Percentiles rank a stretch among this genome's conserved stretches.
These are phyloP conservation scores for Kodamaea nitidulidarum DNA, from an alignment of 805 yeast genomes.

Conservation along the genomic window DNA sequence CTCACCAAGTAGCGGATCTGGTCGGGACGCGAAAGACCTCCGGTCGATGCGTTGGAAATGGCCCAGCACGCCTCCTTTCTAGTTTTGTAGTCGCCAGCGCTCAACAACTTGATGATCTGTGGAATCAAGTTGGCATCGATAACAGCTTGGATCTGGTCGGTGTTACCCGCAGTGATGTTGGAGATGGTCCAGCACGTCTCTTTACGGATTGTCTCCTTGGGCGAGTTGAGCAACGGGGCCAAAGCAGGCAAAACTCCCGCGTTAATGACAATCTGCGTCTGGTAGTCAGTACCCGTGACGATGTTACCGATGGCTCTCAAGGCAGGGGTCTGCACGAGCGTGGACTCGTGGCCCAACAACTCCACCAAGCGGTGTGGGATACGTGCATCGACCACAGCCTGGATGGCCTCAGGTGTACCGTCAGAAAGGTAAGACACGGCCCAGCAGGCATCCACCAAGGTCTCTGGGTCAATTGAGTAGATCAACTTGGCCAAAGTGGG, in stretches of 20 bases:
- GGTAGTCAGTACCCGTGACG: slow-evolving; percentile 94
- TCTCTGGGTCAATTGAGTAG: slow-evolving; percentile 87
- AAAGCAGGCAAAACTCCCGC: slow-evolving; percentile 87
- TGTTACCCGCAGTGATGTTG: slow-evolving; percentile 95
- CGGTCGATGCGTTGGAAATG: slow-evolving; percentile 93
- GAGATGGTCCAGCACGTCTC: slow-evolving; percentile 99
- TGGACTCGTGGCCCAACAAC: slow-evolving; percentile 76
- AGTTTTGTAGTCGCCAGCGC: slow-evolving; percentile 88
- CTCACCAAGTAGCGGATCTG: slow-evolving; percentile 88
- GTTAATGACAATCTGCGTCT: slow-evolving; percentile 92
- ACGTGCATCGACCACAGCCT: slow-evolving; percentile 94
- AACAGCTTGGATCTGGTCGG: slow-evolving; percentile 94
- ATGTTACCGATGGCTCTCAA: slow-evolving; percentile 96
- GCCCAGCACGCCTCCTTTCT: slow-evolving; percentile 99
- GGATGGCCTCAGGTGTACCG: slow-evolving; percentile 89
- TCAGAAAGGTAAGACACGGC: slow-evolving; percentile 93
- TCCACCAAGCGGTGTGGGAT: slow-evolving; percentile 93
- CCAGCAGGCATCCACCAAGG: slow-evolving; percentile 97
- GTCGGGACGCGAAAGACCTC: slow-evolving; percentile 87
- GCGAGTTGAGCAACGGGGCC: slow-evolving; percentile 70
- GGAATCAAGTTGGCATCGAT: slow-evolving; percentile 93
- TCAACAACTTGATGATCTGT: slow-evolving; percentile 74
- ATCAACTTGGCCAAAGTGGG: slow-evolving; percentile 90
- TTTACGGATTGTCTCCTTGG: slow-evolving; percentile 89
- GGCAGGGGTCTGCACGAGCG: slow-evolving; percentile 93